Base-by-base conservation (phyloP, 2,329 filamentous ascomycete species). In the Knoxdaviesia proteae region DNA sequence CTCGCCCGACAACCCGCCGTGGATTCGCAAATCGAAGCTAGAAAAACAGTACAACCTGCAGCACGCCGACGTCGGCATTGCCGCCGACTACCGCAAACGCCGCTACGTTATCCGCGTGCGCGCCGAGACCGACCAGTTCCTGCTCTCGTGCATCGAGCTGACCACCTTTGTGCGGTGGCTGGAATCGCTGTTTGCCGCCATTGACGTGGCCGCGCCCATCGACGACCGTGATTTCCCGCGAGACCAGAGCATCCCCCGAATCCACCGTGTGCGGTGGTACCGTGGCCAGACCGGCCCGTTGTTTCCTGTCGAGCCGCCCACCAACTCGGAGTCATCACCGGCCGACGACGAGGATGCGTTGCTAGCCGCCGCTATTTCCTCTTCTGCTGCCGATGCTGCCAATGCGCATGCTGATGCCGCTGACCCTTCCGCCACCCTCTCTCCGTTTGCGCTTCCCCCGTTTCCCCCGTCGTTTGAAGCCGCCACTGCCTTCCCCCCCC, bases 61-160 rank as follows among this genome's bases (percentile, higher is more conserved):
- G 48, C 77, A 84, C 53, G 80, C 80, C 29, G 80, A 86, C 56
- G 72, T 80, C 29, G 80, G 80, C 7, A 70, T 84, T 47, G 80
- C 81, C 7, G 69, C 74, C 10, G 80, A 86, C 56, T 79, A 81
- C 9, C 43, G 3, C 44, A 74, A 69, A 52, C 67, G 69, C 42
- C 67, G 68, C 44, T 77, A 78, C 54, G 77, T 80, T 8, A 74
- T 86, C 46, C 74, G 80, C n/a, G 54, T 86, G 46, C 69, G 81
- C 32, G 69, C 75, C 33, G 80, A 86, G 57, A 74, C 74, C 2
- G 78, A 86, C 49, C 81, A 86, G 52, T 76, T 86, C 46, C 59
- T 86, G 20, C 59, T 86, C 6, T 77, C 77, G 3, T 78, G 77
- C 48, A 61, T 71, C 42, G 69, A 74, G 41, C 62, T 82, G 42